Conservation (phyloP, 495 filamentous ascomycete genomes). For the Penicillium salamii region DNA sequence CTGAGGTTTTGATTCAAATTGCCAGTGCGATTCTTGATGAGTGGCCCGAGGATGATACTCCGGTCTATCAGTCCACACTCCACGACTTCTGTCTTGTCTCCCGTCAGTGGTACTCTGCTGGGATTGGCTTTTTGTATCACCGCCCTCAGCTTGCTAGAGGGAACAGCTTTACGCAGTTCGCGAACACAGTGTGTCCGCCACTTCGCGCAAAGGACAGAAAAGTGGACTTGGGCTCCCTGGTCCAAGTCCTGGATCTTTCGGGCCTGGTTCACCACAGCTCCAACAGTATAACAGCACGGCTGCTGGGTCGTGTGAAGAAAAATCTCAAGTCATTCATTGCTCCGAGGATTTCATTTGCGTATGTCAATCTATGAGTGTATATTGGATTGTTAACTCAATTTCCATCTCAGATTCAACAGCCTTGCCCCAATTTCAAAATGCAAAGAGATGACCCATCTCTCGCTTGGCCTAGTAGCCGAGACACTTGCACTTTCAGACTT, state of each 20-base stretch:
- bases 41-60: background rate
- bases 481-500: conserved; percentile 50
- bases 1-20: conserved; percentile 54
- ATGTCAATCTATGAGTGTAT: conserved; percentile 7
- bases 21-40: conserved; percentile 24
- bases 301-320: conserved; percentile 57
- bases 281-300: conserved; percentile 60
- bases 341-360: conserved; percentile 63
- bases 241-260: conserved; percentile 57
- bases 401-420: conserved; percentile 45
- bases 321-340: conserved; percentile 61
- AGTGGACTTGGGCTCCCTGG: conserved; percentile 51
- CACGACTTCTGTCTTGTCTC: conserved; percentile 56
- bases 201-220: conserved; percentile 48
- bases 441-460: conserved; percentile 49
- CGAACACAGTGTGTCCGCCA: conserved; percentile 60
- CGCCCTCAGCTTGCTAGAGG: conserved; percentile 47
- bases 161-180: conserved; percentile 56
- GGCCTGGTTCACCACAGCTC: conserved; percentile 62
- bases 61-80: conserved; percentile 37
- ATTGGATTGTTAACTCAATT: conserved; percentile 6
- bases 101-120: conserved; percentile 61
- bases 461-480: conserved; percentile 58
- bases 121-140: conserved; percentile 55
- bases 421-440: conserved; percentile 65